phyloP scores from a whole-genome alignment of 331 rosid genomes.

The Stylosanthes scabra region DNA sequence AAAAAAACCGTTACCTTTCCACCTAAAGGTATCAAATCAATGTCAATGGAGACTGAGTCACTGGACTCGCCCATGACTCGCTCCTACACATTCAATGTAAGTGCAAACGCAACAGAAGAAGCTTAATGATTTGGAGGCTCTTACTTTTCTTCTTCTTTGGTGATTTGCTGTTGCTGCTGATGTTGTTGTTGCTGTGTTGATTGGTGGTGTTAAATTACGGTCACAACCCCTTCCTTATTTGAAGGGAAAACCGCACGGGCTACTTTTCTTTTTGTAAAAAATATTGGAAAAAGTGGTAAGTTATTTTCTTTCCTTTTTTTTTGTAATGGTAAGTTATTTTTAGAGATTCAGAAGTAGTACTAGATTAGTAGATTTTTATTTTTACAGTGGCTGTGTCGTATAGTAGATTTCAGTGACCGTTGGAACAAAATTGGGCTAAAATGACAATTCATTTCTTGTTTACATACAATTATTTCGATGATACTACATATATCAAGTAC shows the following conservation, averaged over 20 bases:
- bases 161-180: not conserved
- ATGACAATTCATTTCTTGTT: not conserved
- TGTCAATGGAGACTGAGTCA: slow-evolving; percentile 78
- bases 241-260: slow-evolving; percentile 44
- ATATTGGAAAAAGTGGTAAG: not conserved
- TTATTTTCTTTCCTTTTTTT: too few species aligned
- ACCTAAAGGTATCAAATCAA: slow-evolving; percentile 75
- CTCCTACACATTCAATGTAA: slow-evolving; percentile 35
- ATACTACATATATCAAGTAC: too few species aligned
- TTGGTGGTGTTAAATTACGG: slow-evolving; percentile 36
- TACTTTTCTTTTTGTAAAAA: slow-evolving; percentile 20
- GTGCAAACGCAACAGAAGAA: slow-evolving; percentile 15
- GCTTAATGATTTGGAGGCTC: not conserved
- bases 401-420: slow-evolving; percentile 56
- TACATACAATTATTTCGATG: too few species aligned
- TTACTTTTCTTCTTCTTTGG: slow-evolving; percentile 17
- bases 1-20: slow-evolving; percentile 58
- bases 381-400: slow-evolving; percentile 35
- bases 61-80: slow-evolving; percentile 71
- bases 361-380: slow-evolving; percentile 37
- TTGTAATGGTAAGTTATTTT: too few species aligned
- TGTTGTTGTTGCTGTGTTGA: not conserved
- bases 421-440: slow-evolving; percentile 26
- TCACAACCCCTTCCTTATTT: slow-evolving; percentile 29
- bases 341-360: too few species aligned